phyloP scores from a whole-genome alignment of 169 alveolate genomes.

The Eimeria sp. region DNA sequence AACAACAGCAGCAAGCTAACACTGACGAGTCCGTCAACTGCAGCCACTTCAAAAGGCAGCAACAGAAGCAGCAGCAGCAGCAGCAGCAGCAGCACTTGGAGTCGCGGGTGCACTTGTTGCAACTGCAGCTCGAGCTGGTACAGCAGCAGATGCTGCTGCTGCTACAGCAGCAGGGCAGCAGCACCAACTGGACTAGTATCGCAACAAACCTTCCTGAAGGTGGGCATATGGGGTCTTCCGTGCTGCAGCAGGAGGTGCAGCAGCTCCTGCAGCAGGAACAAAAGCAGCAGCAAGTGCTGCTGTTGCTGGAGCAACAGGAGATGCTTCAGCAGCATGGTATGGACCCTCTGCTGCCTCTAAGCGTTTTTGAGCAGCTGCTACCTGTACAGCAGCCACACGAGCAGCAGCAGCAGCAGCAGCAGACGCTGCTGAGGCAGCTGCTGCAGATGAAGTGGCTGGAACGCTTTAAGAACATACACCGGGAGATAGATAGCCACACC shows the following conservation, averaged over 20 bases:
- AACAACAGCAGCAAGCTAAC: not conserved
- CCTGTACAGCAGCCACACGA: not conserved
- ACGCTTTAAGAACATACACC: not conserved
- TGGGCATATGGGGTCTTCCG: no score
- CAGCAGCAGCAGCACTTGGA: no score
- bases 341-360: not conserved
- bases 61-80: no score
- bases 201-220: no score
- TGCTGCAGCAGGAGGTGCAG: not conserved
- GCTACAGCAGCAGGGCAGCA: no score
- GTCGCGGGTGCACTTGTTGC: no score
- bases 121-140: no score
- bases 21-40: no score
- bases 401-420: conserved; percentile 25
- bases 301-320: not conserved
- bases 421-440: not conserved
- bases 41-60: no score
- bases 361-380: not conserved
- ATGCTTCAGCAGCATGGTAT: not conserved
- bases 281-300: not conserved
- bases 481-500: not conserved
- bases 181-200: no score
- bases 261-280: not conserved
- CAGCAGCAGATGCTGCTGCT: no score
- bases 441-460: not conserved